Percentiles rank a stretch among this genome's conserved stretches.
These are phyloP conservation scores for Fusarium beomiforme DNA, from an alignment of 2,329 filamentous ascomycete species.

Conservation along the genomic window DNA sequence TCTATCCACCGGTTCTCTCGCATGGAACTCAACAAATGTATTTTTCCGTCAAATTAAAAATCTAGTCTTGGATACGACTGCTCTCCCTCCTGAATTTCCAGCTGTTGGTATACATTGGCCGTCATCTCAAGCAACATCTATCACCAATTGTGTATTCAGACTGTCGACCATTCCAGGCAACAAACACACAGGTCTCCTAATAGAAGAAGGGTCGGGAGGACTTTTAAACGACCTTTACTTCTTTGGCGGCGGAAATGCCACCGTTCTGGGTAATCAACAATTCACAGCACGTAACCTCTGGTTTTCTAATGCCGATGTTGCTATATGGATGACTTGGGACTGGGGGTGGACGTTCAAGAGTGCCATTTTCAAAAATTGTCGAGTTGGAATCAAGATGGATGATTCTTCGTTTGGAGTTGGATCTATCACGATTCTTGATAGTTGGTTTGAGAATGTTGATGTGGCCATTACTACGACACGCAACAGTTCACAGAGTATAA, in stretches of 20 bases:
- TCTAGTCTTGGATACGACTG: slow-evolving; percentile 64
- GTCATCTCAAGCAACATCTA: slow-evolving; percentile 69
- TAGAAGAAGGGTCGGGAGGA: slow-evolving; percentile 72
- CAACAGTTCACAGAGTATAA: slow-evolving; percentile 43
- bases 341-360: slow-evolving; percentile 82
- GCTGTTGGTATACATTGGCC: slow-evolving; percentile 73
- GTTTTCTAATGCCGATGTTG: slow-evolving; percentile 72
- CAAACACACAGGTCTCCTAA: slow-evolving; percentile 67
- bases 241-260: slow-evolving; percentile 72
- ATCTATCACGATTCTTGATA: slow-evolving; percentile 80
- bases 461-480: slow-evolving; percentile 74
- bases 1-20: slow-evolving; percentile 50
- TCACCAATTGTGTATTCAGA: slow-evolving; percentile 67
- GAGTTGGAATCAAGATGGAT: slow-evolving; percentile 73
- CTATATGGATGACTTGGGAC: slow-evolving; percentile 78
- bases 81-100: slow-evolving; percentile 55
- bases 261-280: slow-evolving; percentile 71
- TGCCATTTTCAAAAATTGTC: slow-evolving; percentile 69
- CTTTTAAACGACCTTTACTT: slow-evolving; percentile 76
- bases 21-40: slow-evolving; percentile 66
- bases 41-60: slow-evolving; percentile 69
- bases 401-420: slow-evolving; percentile 67
- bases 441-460: slow-evolving; percentile 72
- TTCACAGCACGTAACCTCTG: slow-evolving; percentile 76
- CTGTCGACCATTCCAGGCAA: slow-evolving; percentile 58